Evolutionary conservation across 352 stramenopile species (phyloP).

Genomic region (Thalassiosira oceanica): DNA sequence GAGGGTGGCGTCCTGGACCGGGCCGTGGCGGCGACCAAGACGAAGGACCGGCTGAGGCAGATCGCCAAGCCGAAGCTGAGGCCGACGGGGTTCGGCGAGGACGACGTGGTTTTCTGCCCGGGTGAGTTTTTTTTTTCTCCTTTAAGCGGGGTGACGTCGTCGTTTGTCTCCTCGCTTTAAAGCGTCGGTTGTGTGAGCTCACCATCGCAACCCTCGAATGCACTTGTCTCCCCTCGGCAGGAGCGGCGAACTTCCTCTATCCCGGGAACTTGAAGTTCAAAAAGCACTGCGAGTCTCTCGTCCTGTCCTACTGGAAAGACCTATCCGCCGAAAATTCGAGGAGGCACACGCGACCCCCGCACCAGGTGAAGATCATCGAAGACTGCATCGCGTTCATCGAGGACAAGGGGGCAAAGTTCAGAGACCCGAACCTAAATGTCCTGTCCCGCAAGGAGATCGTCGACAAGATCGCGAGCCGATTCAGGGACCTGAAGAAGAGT

Average conservation of each 20-base stretch:
- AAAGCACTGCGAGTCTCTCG: neutral
- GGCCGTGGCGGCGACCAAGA: neutral
- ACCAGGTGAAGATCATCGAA: neutral
- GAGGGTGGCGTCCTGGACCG: neutral
- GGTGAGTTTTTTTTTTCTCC: too few species aligned
- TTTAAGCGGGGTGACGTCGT: too few species aligned
- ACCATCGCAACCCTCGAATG: too few species aligned
- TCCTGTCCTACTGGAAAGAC: neutral
- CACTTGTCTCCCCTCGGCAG: too few species aligned
- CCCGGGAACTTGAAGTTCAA: slow-evolving; percentile 4
- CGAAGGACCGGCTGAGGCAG: slow-evolving; percentile 1
- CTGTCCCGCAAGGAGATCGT: neutral
- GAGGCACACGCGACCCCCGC: neutral
- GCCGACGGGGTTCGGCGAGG: neutral
- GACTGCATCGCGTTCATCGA: neutral
- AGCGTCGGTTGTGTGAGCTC: too few species aligned
- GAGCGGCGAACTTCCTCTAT: too few species aligned
- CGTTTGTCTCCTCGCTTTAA: too few species aligned
- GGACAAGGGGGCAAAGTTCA: slow-evolving; percentile 4
- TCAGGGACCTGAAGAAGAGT: slow-evolving; percentile 4
- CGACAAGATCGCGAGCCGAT: slow-evolving; percentile 1
- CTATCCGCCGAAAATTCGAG: neutral
- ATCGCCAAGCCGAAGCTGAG: slow-evolving; percentile 10
- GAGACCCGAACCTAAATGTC: slow-evolving; percentile 3
- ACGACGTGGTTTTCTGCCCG: slow-evolving; percentile 6